Evolutionary conservation across 805 yeast genomes (phyloP).

Genomic region (Candida coquimbonensis): DNA sequence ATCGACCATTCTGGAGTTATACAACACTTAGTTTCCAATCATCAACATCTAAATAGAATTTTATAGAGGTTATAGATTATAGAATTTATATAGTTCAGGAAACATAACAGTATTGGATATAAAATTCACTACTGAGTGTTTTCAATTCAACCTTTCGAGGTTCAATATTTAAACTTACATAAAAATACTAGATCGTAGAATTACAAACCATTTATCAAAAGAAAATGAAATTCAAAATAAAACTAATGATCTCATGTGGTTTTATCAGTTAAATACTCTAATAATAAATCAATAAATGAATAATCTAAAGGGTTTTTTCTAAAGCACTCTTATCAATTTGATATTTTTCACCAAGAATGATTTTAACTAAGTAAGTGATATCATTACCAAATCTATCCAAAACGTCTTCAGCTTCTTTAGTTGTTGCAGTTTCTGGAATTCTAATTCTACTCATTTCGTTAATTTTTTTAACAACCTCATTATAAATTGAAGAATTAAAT

Average conservation of each 20-base stretch:
- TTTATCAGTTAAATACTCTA: background rate
- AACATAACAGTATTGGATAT: background rate
- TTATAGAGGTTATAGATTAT: no score
- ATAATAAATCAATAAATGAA: background rate
- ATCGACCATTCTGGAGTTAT: no score
- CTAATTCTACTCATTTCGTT: conserved; percentile 4
- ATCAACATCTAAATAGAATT: no score
- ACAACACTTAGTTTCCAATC: no score
- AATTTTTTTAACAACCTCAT: conserved; percentile 1
- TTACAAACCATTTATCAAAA: no score
- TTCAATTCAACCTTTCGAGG: conserved; percentile 1
- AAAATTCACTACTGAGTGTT: no score
- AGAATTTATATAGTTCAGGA: no score
- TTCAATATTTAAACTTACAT: no score
- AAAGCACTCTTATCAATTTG: background rate
- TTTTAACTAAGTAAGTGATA: background rate
- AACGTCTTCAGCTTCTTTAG: conserved; percentile 1
- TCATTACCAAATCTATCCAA: conserved; percentile 1
- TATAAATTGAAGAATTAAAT: conserved; percentile 2
- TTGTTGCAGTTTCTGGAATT: conserved; percentile 6
- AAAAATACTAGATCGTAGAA: no score
- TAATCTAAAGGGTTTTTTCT: background rate
- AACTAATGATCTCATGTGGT: no score
- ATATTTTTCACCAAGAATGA: conserved; percentile 5
- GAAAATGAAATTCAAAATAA: no score